Conservation (phyloP, 1,284 basidiomycete genomes). For the Ceratobasidium sp. region DNA sequence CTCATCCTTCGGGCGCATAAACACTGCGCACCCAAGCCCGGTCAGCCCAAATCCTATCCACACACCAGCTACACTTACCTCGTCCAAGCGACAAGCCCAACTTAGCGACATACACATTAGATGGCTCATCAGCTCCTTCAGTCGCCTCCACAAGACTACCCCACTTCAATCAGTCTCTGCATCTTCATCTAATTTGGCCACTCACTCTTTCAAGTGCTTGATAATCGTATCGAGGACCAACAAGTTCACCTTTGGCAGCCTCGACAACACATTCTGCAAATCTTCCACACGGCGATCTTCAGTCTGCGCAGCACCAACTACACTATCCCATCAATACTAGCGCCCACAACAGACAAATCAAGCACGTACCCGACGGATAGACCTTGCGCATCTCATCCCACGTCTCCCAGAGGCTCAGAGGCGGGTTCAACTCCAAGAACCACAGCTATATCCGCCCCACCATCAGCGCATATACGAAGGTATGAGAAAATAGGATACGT, state of each 20-base stretch:
- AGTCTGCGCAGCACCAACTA: slow-evolving; percentile 73
- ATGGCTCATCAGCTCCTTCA: slow-evolving; percentile 70
- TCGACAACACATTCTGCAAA: slow-evolving; percentile 75
- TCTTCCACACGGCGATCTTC: slow-evolving; percentile 73
- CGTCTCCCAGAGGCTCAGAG: slow-evolving; percentile 84
- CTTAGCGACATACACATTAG: slow-evolving; percentile 87
- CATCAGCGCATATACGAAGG: background rate
- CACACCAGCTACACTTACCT: slow-evolving; percentile 65
- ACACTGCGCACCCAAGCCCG: slow-evolving; percentile 61
- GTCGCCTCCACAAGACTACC: slow-evolving; percentile 78
- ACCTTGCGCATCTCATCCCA: slow-evolving; percentile 91
- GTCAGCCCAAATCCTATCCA: background rate
- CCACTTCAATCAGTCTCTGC: slow-evolving; percentile 11
- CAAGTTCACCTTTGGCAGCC: slow-evolving; percentile 84
- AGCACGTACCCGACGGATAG: slow-evolving; percentile 72
- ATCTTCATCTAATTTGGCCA: slow-evolving; percentile 45
- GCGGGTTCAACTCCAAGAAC: slow-evolving; percentile 87
- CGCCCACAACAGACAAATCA: slow-evolving; percentile 40
- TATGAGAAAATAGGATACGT: background rate
- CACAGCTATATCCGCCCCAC: slow-evolving; percentile 66
- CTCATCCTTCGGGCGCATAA: slow-evolving; percentile 87
- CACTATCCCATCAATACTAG: slow-evolving; percentile 26
- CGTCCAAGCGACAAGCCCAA: slow-evolving; percentile 88
- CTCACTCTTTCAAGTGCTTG: slow-evolving; percentile 81
- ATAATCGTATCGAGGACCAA: slow-evolving; percentile 85